Evolutionary conservation across 768 basidiomycete genomes (phyloP).

Genomic region (Amanita phalloides): DNA sequence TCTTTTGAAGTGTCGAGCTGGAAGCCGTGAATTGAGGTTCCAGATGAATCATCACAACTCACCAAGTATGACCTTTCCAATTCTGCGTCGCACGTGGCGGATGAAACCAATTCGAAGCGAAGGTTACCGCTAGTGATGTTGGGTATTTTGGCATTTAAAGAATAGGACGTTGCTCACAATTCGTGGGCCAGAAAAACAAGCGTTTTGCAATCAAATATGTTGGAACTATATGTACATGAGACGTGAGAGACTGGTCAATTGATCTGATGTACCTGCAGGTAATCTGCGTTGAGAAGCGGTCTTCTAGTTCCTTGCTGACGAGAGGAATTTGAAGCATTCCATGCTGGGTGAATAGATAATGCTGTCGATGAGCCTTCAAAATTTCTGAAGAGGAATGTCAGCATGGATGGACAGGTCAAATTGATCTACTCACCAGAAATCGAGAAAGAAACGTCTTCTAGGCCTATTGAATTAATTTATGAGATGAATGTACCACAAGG

Average conservation of each 20-base stretch:
- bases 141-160: background rate
- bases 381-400: conserved; percentile 40
- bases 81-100: conserved; percentile 59
- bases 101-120: conserved; percentile 71
- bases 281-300: conserved; percentile 71
- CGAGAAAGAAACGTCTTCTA: conserved; percentile 51
- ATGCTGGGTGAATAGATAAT: conserved; percentile 68
- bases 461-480: conserved; percentile 26
- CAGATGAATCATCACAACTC: conserved; percentile 7
- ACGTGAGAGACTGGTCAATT: background rate
- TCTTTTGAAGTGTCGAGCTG: conserved; percentile 82
- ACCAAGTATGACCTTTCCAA: conserved; percentile 83
- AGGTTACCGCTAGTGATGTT: conserved; percentile 66
- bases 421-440: conserved; percentile 43
- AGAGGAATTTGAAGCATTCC: conserved; percentile 78
- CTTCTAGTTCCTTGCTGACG: conserved; percentile 51
- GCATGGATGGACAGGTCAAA: background rate
- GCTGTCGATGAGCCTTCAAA: conserved; percentile 81
- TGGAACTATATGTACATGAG: conserved; percentile 35
- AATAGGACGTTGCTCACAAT: conserved; percentile 49
- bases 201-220: conserved; percentile 68
- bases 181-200: conserved; percentile 89
- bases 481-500: background rate
- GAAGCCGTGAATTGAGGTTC: background rate
- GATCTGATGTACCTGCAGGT: conserved; percentile 72